Base-by-base conservation (phyloP, 768 basidiomycete genomes). In the Tephrocybe rancida region DNA sequence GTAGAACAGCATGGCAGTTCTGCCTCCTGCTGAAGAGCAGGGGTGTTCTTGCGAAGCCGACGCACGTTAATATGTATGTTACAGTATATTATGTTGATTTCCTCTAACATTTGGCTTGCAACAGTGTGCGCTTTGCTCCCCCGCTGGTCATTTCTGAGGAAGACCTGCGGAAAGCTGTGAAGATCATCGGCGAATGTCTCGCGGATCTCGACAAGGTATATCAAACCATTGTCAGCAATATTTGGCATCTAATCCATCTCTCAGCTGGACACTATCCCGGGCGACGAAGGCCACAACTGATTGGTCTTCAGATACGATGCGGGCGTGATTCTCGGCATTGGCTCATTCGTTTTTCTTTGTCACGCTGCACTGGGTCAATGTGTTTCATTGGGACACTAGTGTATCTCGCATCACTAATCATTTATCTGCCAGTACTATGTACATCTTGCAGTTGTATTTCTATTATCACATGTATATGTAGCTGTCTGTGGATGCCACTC, bases 31-130 rank as follows among this genome's bases (percentile, higher is more conserved):
- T 98, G 69, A 96, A 95, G 86, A 87, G 86, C 61, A 82, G 91
- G 42, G 94, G 95, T 3, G 82, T 98, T 50, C 74, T 99, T 58
- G 96, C 95, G 25, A 98, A 99, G 78, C 95, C 97, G 11, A 98
- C 96, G 0, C 95, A 97, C 64, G 83, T 87, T 24, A 96, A 96
- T 70, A 93, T 92, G 93, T 95, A 62, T 62, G 92, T 78, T 16
- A 11, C 41, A 7, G n/a, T 26, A 37, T 3, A 19, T 51, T 16
- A 37, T 13, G 24, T 32, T 37, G 2, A 16, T 51, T 37, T 8
- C 22, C 3, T 25, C 21, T 50, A 3, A 39, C 21, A 16, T 14
- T 43, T 46, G 4, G 16, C 27, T 21, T 10, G n/a, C n/a, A 37
- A 58, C 62, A 98, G 95, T 48, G 90, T 99, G 61, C 94, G 96